Conservation (phyloP, 73 alveolate genomes). For the Urostyla sp. region DNA sequence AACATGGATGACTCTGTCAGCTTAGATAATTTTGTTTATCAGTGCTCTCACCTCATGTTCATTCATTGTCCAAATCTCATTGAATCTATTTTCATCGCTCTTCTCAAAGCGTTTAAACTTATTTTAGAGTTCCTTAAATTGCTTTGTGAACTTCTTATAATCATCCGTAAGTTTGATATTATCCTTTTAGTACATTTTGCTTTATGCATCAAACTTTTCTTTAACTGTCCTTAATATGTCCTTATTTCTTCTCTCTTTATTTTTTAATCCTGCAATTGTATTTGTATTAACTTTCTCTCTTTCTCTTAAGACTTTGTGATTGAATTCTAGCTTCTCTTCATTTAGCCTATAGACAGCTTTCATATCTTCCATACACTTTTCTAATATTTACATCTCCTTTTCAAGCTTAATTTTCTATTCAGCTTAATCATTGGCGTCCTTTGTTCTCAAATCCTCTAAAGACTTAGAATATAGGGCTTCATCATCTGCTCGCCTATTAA, state of each 20-base stretch:
- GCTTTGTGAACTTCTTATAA: conserved; percentile 84
- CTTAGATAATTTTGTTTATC: conserved; percentile 80
- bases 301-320: conserved; percentile 80
- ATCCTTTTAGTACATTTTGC: conserved; percentile 65
- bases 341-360: conserved; percentile 86
- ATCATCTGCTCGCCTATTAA: conserved; percentile 71
- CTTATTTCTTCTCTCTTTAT: conserved; percentile 70
- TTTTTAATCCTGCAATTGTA: conserved; percentile 67
- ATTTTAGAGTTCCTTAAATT: conserved; percentile 85
- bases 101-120: conserved; percentile 81
- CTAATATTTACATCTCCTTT: conserved; percentile 79
- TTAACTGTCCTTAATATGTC: conserved; percentile 73
- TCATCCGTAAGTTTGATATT: conserved; percentile 80
- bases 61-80: conserved; percentile 90
- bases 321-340: conserved; percentile 84
- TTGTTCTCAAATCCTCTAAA: conserved; percentile 76
- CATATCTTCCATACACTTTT: conserved; percentile 90
- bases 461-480: conserved; percentile 83
- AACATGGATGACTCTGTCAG: conserved; percentile 87
- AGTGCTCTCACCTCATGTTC: conserved; percentile 86
- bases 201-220: conserved; percentile 69
- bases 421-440: conserved; percentile 83
- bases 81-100: conserved; percentile 83
- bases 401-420: conserved; percentile 86
- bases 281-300: conserved; percentile 75